A percentile compares a stretch with the other conserved stretches of the same genome.
phyloP scores from a whole-genome alignment of 331 rosid genomes.

The Telfairia occidentalis region DNA sequence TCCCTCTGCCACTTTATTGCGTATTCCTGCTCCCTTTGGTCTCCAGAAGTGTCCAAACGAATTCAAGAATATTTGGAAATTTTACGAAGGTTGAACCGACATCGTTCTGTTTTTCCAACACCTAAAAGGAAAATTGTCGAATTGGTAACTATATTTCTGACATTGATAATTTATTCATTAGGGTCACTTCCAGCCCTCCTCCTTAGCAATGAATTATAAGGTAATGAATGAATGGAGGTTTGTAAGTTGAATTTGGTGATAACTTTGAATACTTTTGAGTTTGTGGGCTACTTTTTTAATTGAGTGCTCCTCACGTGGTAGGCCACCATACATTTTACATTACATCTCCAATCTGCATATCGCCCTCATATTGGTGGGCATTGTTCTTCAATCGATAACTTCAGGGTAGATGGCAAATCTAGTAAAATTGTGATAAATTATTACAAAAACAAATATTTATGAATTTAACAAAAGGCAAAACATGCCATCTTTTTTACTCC shows the following conservation, averaged over 20 bases:
- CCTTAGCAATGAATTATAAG: not conserved
- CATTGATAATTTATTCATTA: not conserved
- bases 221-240: not conserved
- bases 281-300: not conserved
- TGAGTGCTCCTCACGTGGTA: conserved; percentile 9
- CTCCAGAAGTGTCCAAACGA: not conserved
- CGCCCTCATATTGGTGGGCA: not conserved
- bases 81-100: not conserved
- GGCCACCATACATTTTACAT: not conserved
- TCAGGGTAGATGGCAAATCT: not conserved
- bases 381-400: not conserved
- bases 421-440: not conserved
- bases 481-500: not conserved
- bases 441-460: not conserved
- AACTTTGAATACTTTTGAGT: not conserved
- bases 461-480: not conserved
- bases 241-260: not conserved
- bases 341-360: not conserved
- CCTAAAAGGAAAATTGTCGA: too few relatives aligned
- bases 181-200: not conserved
- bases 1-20: not conserved
- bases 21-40: not conserved
- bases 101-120: too few relatives aligned
- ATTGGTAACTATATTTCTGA: not conserved
- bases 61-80: not conserved